Evolutionary conservation across 2,329 filamentous ascomycete species (phyloP), one percentile per base, ranked within the genome.

Genomic region (Ustulina deusta): DNA sequence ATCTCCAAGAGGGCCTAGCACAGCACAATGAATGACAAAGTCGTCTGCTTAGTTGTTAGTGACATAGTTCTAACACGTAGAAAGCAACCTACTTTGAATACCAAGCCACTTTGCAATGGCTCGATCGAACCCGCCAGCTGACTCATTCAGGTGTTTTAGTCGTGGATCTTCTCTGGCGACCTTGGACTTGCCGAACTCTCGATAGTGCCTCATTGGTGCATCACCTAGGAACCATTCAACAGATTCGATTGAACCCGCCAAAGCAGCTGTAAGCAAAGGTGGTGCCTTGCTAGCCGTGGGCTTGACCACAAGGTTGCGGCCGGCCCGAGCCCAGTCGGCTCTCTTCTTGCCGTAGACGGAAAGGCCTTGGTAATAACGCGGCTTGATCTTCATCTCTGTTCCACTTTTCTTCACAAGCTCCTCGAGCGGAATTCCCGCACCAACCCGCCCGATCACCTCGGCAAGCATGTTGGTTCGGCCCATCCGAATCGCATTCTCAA

Each of bases 151-250:
- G 64, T 87, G 86, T 73, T 88, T 86, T 55, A 95, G 79, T 44
- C 87, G 83, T 59, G 84, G 79, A 69, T 95, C 90, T 27, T 89
- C 83, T 67, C 83, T 83, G 62, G 91, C 86, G 1, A 82, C 78
- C 70, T 89, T 86, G 0, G 89, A 86, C 69, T 82, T 81, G 44
- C 82, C 84, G 75, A 94, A 96, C 52, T 93, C 87, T 29, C 84
- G 79, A 74, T 96, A 96, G 61, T 87, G 83, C 32, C 89, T 84
- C 71, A 87, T 80, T 0, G 93, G 92, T 0, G 87, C 86, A 68
- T 93, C 91, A 65, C 91, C 89, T 63, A 93, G 79, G 77, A 95
- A 93, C 88, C 92, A 97, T 74, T 96, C 89, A 0, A 93, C 87
- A 20, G 86, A 85, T 44, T 90, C 86, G n/a, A 95, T 76, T 22